Conservation (phyloP, 208 protist genomes). For the Plasmodiophora brassicae region DNA sequence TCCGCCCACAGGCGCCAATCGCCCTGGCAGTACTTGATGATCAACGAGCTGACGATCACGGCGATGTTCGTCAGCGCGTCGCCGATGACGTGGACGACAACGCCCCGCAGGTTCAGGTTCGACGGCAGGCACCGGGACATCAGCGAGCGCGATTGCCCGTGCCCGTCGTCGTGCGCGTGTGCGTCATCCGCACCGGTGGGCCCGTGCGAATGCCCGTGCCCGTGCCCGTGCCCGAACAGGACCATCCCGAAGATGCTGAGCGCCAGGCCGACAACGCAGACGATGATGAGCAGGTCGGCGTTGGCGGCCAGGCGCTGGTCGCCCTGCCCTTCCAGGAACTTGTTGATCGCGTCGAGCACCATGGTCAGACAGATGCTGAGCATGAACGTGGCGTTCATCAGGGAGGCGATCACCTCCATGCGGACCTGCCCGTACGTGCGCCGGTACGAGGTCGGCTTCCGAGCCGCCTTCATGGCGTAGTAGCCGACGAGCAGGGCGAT, state of each 20-base stretch:
- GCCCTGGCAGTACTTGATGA: conserved; percentile 34
- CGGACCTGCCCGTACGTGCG: conserved; percentile 27
- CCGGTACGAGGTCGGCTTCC: neutral
- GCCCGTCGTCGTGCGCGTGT: neutral
- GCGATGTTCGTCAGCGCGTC: conserved; percentile 48
- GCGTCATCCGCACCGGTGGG: neutral
- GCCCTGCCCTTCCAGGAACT: conserved; percentile 24
- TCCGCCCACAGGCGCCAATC: conserved; percentile 34
- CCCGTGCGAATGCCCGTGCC: neutral
- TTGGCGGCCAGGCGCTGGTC: neutral
- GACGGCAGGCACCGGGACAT: neutral
- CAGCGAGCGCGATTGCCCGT: too few species aligned
- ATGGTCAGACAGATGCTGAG: conserved; percentile 34
- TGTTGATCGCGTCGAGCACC: conserved; percentile 37
- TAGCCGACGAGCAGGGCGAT: conserved; percentile 31
- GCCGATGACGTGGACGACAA: conserved; percentile 54
- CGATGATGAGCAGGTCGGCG: neutral
- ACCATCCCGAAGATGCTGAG: neutral
- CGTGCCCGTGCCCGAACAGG: neutral
- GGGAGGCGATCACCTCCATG: conserved; percentile 30
- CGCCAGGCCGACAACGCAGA: neutral
- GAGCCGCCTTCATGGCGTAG: neutral
- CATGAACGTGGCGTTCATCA: conserved; percentile 40
- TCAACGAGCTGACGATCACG: conserved; percentile 41
- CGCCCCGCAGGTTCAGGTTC: conserved; percentile 36